Evolutionary conservation across 345 rosid species (phyloP), one percentile per base, ranked within the genome.

Genomic region (Melaleuca quinquenervia): DNA sequence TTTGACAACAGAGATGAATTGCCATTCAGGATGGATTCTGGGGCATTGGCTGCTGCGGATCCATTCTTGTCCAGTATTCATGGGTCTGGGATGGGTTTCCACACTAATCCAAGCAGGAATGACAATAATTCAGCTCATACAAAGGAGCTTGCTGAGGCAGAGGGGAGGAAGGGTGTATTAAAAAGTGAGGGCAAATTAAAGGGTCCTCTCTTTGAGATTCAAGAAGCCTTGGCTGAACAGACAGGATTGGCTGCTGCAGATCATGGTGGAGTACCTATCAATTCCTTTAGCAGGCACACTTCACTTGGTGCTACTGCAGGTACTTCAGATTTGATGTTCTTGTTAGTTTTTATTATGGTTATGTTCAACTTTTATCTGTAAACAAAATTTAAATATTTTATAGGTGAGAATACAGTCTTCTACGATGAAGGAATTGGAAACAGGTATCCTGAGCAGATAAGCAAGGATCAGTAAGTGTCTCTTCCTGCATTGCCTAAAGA

Each of bases 381-480:
- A 51, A 55, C 27, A 24, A 36, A n/a, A 53, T 85, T 32, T 82
- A 48, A 11, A 75, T 48, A 64, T 80, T 85, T 51, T 58, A n/a
- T 21, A 87, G 88, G 88, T 88, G 90, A 82, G 55, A 86, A 90
- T 87, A 82, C 86, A 86, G 91, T 90, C 6, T 91, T 89, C 84
- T 93, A 90, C 10, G 89, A 86, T 80, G 92, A 91, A 85, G 88
- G 86, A 85, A 83, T 84, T 51, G 85, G 75, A 50, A 82, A 89
- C 85, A 87, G 91, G 64, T 89, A 87, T 83, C 32, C 88, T 16
- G 95, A 90, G 50, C 90, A 90, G 83, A 62, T 86, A 22, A 36
- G 82, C 56, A 88, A 87, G 84, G 92, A 88, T 60, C 89, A 88
- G 96, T 94, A 88, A 90, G 95, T 84, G 52, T 85, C 78, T 22